These are phyloP conservation scores for Colletotrichum gloeosporioides DNA, from an alignment of 2,329 filamentous ascomycete genomes.

Conservation along the genomic window DNA sequence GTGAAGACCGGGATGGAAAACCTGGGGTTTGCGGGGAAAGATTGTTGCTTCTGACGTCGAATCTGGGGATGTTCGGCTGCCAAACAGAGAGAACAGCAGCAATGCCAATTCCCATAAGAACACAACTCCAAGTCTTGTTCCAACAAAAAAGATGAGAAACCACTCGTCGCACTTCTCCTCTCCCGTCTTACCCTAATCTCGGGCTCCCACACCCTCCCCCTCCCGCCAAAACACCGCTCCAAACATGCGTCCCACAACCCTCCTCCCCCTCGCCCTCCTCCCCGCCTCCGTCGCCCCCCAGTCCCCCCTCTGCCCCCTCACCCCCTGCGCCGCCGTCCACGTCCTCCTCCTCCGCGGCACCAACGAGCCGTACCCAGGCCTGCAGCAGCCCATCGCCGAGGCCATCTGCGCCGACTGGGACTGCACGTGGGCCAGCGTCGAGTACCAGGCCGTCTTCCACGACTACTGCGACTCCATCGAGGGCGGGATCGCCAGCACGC, in stretches of 20 bases:
- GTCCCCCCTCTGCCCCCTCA: neutral
- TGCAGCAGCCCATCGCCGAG: constrained; percentile 7
- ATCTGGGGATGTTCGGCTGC: neutral
- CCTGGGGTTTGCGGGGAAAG: neutral
- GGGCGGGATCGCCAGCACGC: constrained; percentile 38
- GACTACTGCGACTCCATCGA: constrained; percentile 17
- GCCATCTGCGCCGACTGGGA: neutral
- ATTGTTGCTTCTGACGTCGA: neutral
- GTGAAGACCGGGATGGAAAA: neutral
- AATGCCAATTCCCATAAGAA: neutral
- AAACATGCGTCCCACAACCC: neutral
- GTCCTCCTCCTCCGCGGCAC: neutral
- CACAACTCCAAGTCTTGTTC: neutral
- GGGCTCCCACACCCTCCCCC: neutral
- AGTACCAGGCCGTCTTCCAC: neutral
- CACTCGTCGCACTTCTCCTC: neutral
- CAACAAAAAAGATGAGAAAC: neutral
- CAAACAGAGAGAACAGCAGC: neutral
- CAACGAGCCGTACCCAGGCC: neutral
- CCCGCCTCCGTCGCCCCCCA: neutral
- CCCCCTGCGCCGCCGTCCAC: neutral
- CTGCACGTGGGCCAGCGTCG: neutral
- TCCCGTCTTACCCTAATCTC: neutral
- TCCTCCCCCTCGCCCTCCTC: neutral
- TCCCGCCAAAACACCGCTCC: neutral